Percentiles rank a stretch among this genome's conserved stretches.
Conservation (phyloP, 495 filamentous ascomycete genomes). For the Rostrohypoxylon terebratum region DNA sequence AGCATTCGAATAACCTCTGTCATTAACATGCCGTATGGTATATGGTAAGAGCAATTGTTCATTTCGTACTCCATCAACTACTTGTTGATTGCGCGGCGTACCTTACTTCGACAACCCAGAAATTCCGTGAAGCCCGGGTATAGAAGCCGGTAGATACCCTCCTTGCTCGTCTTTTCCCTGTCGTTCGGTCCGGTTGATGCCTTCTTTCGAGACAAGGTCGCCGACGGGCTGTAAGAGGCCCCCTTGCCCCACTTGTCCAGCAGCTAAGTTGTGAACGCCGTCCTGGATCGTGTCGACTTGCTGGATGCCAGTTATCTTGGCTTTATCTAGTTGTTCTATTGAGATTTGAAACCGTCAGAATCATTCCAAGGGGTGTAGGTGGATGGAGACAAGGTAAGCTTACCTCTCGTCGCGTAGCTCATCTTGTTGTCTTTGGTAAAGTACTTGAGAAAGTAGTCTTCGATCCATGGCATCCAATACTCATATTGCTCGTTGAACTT, state of each 20-base stretch:
- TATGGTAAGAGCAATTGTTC: not conserved
- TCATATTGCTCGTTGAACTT: constrained; percentile 75
- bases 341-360: not conserved
- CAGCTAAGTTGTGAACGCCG: constrained; percentile 67
- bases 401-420: constrained; percentile 71
- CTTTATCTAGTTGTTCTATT: constrained; percentile 70
- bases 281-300: constrained; percentile 74
- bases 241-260: constrained; percentile 71
- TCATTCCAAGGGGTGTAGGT: not conserved
- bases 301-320: constrained; percentile 71
- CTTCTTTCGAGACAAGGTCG: constrained; percentile 69
- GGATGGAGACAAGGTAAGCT: not conserved
- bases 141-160: constrained; percentile 51
- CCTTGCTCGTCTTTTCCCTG: constrained; percentile 71
- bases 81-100: too few relatives aligned
- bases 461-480: constrained; percentile 79
- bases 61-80: not conserved
- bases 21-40: too few relatives aligned
- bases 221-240: constrained; percentile 71
- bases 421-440: constrained; percentile 81
- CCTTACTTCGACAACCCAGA: constrained; percentile 25
- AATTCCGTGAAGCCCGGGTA: constrained; percentile 26
- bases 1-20: too few relatives aligned
- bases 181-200: constrained; percentile 71
- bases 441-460: constrained; percentile 75